These are phyloP conservation scores for Ploettnerulaceae sp. DNA, from an alignment of 2,329 filamentous ascomycete genomes.

Conservation along the genomic window DNA sequence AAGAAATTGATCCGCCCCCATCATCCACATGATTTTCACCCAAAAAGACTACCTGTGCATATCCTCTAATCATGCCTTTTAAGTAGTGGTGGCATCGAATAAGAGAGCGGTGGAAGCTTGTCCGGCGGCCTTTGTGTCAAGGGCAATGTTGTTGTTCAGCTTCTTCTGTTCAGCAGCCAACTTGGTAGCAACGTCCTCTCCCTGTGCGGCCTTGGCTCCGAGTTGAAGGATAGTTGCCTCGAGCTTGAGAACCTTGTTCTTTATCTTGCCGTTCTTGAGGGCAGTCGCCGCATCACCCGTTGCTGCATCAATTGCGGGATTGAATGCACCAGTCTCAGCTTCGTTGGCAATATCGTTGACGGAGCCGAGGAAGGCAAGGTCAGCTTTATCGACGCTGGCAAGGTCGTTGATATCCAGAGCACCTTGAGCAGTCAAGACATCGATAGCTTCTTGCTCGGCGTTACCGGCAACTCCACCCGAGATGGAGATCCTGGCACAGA, in stretches of 20 bases:
- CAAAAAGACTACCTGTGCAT: neutral
- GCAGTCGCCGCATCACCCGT: conserved; percentile 34
- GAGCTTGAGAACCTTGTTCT: conserved; percentile 48
- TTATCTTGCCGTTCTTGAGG: conserved; percentile 55
- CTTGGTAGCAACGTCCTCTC: conserved; percentile 40
- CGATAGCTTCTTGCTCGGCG: conserved; percentile 44
- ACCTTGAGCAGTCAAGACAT: conserved; percentile 8
- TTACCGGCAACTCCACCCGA: conserved; percentile 47
- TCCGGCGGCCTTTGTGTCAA: conserved; percentile 35
- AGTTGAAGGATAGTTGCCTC: conserved; percentile 32
- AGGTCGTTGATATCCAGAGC: conserved; percentile 15
- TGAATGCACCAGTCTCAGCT: conserved; percentile 41
- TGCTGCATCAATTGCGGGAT: conserved; percentile 46
- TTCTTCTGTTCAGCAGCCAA: conserved; percentile 46
- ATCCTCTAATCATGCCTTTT: neutral
- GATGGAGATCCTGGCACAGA: conserved; percentile 40
- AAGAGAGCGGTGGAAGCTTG: conserved; percentile 18
- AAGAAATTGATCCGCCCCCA: neutral
- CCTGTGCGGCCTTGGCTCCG: conserved; percentile 47
- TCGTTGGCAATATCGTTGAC: conserved; percentile 35
- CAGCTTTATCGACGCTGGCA: conserved; percentile 12
- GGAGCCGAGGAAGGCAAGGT: conserved; percentile 17
- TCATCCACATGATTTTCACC: no score
- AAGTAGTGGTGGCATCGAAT: conserved; percentile 16
- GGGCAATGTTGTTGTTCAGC: conserved; percentile 47